Conservation (phyloP, 2,329 filamentous ascomycete genomes). For the Emergomyces africanus region DNA sequence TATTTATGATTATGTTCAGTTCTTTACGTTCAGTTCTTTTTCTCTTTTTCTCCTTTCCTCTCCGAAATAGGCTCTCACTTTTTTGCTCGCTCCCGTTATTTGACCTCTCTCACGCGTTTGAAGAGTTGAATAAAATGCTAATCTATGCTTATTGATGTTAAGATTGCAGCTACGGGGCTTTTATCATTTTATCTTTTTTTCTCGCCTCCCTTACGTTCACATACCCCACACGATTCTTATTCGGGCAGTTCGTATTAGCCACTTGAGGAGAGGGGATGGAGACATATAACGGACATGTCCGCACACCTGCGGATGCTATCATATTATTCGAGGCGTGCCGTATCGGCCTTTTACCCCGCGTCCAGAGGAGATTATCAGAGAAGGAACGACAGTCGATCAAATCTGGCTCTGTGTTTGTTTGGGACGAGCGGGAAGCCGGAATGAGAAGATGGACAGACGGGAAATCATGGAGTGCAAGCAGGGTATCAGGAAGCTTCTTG, state of each 20-base stretch:
- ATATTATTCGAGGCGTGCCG: conserved; percentile 97
- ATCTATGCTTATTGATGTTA: neutral
- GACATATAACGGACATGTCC: conserved; percentile 89
- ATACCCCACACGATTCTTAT: neutral
- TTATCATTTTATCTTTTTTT: neutral
- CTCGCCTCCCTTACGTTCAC: neutral
- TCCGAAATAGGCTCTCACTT: neutral
- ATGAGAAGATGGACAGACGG: conserved; percentile 99
- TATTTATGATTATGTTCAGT: neutral
- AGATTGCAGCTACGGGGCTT: neutral
- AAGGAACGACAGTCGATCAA: conserved; percentile 95
- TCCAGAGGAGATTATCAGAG: conserved; percentile 85
- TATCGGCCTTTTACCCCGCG: conserved; percentile 74
- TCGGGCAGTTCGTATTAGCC: neutral
- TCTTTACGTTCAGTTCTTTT: neutral
- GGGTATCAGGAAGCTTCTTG: conserved; percentile 92
- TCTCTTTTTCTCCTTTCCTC: neutral
- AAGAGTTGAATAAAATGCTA: neutral
- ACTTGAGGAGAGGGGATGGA: conserved; percentile 50
- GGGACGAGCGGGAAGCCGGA: conserved; percentile 95
- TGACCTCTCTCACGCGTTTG: neutral
- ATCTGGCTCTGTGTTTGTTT: conserved; percentile 97
- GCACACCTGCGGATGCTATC: conserved; percentile 92
- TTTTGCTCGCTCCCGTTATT: neutral
- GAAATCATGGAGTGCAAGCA: conserved; percentile 97